These are phyloP conservation scores for Protomyces macrosporus DNA, from an alignment of 1,139 yeast species.

Conservation along the genomic window DNA sequence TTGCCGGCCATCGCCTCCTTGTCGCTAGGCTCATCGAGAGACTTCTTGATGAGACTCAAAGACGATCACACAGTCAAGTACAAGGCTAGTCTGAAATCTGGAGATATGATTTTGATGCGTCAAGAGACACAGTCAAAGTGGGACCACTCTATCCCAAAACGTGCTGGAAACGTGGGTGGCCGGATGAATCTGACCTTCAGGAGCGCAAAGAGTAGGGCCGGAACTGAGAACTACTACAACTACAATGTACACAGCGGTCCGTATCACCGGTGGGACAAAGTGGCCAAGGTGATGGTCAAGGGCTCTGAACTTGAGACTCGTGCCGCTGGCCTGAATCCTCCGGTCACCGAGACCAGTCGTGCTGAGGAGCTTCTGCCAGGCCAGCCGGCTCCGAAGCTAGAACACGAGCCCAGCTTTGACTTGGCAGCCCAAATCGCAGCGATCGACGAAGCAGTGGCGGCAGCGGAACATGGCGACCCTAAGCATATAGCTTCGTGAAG, in stretches of 20 bases:
- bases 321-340: background rate
- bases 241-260: slow-evolving; percentile 25
- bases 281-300: slow-evolving; percentile 2
- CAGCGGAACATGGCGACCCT: background rate
- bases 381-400: background rate
- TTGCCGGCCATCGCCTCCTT: slow-evolving; percentile 16
- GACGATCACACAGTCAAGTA: background rate
- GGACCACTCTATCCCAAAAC: slow-evolving; percentile 25
- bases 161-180: slow-evolving; percentile 7
- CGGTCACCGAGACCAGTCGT: background rate
- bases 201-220: slow-evolving; percentile 14
- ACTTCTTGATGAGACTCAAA: slow-evolving; percentile 18
- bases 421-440: slow-evolving; percentile 6
- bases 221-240: slow-evolving; percentile 24
- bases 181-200: slow-evolving; percentile 25
- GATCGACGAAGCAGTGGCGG: slow-evolving; percentile 19
- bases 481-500: slow-evolving; percentile 20
- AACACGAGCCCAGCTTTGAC: background rate
- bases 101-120: slow-evolving; percentile 23
- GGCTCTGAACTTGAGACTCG: background rate
- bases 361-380: background rate
- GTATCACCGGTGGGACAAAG: slow-evolving; percentile 12
- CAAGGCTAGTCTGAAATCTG: background rate
- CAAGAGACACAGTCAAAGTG: slow-evolving; percentile 14
- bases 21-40: slow-evolving; percentile 20